Base-by-base conservation (phyloP, 2,329 filamentous ascomycete species). In the Teratosphaeria destructans region DNA sequence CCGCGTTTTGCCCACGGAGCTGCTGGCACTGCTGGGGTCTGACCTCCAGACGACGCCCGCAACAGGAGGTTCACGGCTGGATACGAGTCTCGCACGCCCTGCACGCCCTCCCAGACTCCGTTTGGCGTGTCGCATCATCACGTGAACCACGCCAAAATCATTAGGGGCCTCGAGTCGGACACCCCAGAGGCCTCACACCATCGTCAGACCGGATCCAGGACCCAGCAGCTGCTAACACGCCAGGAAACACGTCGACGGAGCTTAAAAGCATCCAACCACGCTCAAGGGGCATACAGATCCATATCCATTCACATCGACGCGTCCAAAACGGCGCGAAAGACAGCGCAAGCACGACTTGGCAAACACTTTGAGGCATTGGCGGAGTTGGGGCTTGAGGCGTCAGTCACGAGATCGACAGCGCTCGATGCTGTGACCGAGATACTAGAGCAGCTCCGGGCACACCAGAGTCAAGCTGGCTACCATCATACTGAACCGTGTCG, bases 381-480 rank as follows among this genome's bases (percentile, higher is more conserved):
- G 12, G 27, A 16, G 53, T 32, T 34, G 32, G n/a, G 53, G 53
- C 27, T 10, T 32, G 5, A 32, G 53, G 53, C 26, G 27, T 32
- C 53, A 27, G 8, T 32, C 26, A 54, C 53, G 53, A 54, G 53
- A 19, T 12, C 19, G 16, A 26, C 12, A 52, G 26, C 19, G 39
- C 57, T 35, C 39, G 14, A 59, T 59, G 57, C 32, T 56, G 35
- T 16, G 10, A 34, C 47, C 23, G 8, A 32, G 23, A 5, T 12
- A 37, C 11, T 35, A 34, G 39, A 26, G 19, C 14, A 35, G n/a
- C 16, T 19, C 16, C 37, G 19, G 59, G 23, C 14, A 23, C 8
- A 34, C n/a, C 16, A 35, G 14, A 59, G 62, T 53, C 67, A 72
- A 66, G 54, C 64, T 72, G 70, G 70, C 70, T 63, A 71, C 70